Evolutionary conservation across 768 basidiomycete species (phyloP).

Genomic region (Auriculariales sp.): DNA sequence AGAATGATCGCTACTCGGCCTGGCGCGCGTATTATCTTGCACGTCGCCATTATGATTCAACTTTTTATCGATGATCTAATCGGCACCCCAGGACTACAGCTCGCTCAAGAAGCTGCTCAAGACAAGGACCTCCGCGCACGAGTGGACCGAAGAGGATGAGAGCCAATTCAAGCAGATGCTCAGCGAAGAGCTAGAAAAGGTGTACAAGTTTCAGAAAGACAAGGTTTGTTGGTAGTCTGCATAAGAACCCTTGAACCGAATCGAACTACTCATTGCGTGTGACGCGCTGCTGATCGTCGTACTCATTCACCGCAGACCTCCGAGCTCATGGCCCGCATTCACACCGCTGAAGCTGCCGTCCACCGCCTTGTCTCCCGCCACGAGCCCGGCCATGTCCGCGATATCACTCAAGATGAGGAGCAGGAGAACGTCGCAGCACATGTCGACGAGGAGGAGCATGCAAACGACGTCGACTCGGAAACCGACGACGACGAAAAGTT

Average conservation of each 20-base stretch:
- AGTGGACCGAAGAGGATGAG: constrained; percentile 73
- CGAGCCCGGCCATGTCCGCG: constrained; percentile 4
- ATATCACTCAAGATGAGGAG: constrained; percentile 1
- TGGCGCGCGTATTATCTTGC: constrained; percentile 78
- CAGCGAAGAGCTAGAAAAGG: constrained; percentile 80
- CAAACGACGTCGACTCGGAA: constrained; percentile 29
- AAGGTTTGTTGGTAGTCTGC: constrained; percentile 41
- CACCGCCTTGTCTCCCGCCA: constrained; percentile 49
- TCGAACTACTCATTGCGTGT: no score
- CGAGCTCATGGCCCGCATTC: constrained; percentile 71
- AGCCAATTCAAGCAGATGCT: constrained; percentile 65
- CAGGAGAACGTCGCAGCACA: constrained; percentile 9
- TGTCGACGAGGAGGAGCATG: constrained; percentile 17
- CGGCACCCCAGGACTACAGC: constrained; percentile 47
- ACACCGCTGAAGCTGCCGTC: constrained; percentile 69
- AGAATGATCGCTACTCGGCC: constrained; percentile 79
- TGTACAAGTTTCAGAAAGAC: constrained; percentile 81
- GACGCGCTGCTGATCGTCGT: not conserved
- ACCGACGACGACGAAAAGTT: constrained; percentile 62
- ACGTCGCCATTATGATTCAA: not conserved
- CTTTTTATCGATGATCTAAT: no score
- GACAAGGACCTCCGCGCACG: constrained; percentile 35
- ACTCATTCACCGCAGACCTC: constrained; percentile 39
- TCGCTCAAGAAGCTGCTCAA: constrained; percentile 83
- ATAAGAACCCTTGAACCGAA: not conserved